A percentile compares a stretch with the other conserved stretches of the same genome.
These are phyloP conservation scores for Ogataea ramenticola DNA, from an alignment of 805 yeast species.

Conservation along the genomic window DNA sequence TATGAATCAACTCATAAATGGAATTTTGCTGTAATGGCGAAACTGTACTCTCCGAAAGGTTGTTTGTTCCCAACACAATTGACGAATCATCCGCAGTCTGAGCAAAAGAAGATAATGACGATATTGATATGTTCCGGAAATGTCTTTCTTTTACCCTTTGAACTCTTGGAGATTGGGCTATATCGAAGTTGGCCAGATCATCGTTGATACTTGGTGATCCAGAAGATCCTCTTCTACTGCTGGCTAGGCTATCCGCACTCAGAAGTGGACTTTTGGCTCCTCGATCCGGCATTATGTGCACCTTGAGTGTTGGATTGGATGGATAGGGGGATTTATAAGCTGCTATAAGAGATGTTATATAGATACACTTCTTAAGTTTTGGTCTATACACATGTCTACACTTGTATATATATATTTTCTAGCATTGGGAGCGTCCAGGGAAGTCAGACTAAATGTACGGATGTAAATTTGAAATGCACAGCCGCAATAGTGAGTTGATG, in stretches of 20 bases:
- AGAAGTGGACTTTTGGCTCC: not conserved
- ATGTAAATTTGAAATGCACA: too few relatives aligned
- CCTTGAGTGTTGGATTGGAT: too few relatives aligned
- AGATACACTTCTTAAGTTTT: too few relatives aligned
- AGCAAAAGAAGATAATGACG: constrained; percentile 22
- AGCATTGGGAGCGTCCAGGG: too few relatives aligned
- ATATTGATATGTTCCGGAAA: constrained; percentile 15
- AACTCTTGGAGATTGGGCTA: not conserved
- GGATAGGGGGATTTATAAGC: too few relatives aligned
- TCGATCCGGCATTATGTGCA: not conserved
- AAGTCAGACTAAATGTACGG: too few relatives aligned
- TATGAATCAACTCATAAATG: constrained; percentile 67
- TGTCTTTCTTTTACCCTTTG: constrained; percentile 5
- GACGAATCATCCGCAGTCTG: constrained; percentile 20
- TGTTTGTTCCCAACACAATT: constrained; percentile 31
- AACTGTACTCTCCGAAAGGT: constrained; percentile 29
- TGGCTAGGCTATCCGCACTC: not conserved
- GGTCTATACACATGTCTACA: too few relatives aligned
- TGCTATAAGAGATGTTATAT: too few relatives aligned
- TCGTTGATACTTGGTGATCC: constrained; percentile 12
- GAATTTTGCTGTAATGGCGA: constrained; percentile 69
- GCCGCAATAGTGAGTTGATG: too few relatives aligned
- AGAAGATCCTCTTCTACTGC: constrained; percentile 1
- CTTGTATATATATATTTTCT: too few relatives aligned
- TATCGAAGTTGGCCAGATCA: constrained; percentile 5